Evolutionary conservation across 2,329 filamentous ascomycete species (phyloP), one percentile per base, ranked within the genome.

Genomic region (Pyrenochaeta sp.): DNA sequence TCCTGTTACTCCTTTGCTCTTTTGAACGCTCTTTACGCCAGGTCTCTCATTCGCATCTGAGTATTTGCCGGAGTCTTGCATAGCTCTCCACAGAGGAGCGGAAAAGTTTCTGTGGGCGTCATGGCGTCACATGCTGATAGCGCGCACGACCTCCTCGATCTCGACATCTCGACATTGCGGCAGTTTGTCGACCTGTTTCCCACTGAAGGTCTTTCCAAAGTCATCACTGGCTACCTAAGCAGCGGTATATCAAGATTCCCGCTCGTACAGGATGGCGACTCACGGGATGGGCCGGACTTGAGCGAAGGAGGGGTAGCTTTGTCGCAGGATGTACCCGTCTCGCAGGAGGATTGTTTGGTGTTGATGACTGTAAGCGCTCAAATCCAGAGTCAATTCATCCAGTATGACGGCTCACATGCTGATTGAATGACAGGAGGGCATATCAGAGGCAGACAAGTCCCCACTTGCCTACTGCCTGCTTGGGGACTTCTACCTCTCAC

Each of bases 161-260:
- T 92, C 80, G 93, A 98, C 69, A 84, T 86, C 37, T 86, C 85
- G 37, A 80, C 94, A n/a, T 78, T 99, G 20, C 84, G 88, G 49
- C 87, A 92, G 61, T 99, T 94, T 69, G 89, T 91, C 58, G 80
- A 83, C 3, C 88, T 95, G 63, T 99, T 99, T 64, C 92, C 93
- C 0, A 88, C 92, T 3, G 88, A 87, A 52, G 93, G 95, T 27
- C 82, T 98, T 7, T 87, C 87, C 46, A 92, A 92, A 66, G 86
- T 97, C 31, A 81, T 99, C 45, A 88, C 87, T 37, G 92, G 88
- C 0, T 99, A 90, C 72, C 78, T 99, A 56, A 89, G 86, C 4
- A 96, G 92, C 70, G 87, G 89, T 41, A 83, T 96, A 35, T 97
- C 92, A 1, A 92, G 92, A 1, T 97, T 95, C 63, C 89, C 89